Conservation (phyloP, 148 eudicot species). For the Cornus suecica region DNA sequence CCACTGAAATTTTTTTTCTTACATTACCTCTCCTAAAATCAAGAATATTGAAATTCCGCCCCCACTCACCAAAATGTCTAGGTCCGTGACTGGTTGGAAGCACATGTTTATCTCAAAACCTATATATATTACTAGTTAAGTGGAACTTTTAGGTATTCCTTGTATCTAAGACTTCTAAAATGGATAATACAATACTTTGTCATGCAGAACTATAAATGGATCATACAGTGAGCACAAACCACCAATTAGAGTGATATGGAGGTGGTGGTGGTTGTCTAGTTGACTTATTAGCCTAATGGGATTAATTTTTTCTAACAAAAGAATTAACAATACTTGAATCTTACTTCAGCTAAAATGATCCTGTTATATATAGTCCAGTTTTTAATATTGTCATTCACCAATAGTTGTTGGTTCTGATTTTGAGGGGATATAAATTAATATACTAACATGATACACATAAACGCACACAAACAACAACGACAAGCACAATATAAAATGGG, state of each 20-base stretch:
- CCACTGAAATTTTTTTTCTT: too few relatives aligned
- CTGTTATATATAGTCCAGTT: not conserved
- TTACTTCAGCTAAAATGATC: not conserved
- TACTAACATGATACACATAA: not conserved
- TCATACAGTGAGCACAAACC: slow-evolving; percentile 8
- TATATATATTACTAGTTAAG: not conserved
- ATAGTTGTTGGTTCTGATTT: not conserved
- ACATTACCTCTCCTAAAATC: too few relatives aligned
- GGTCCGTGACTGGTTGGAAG: too few relatives aligned
- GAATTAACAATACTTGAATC: not conserved
- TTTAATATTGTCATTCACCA: not conserved
- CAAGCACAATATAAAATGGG: not conserved
- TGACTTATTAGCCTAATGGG: not conserved
- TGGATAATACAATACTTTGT: not conserved
- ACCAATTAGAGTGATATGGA: slow-evolving; percentile 6
- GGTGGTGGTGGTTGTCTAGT: not conserved
- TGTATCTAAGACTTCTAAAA: not conserved
- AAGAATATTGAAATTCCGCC: too few relatives aligned
- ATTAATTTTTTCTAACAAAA: not conserved
- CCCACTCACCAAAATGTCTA: not conserved
- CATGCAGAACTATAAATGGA: too few relatives aligned
- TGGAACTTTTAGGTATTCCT: not conserved
- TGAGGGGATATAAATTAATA: not conserved
- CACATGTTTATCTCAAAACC: too few relatives aligned
- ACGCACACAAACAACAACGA: not conserved